Evolutionary conservation across 2,329 filamentous ascomycete genomes (phyloP), one percentile per base, ranked within the genome.

Genomic region (Aspergillus clavatus): DNA sequence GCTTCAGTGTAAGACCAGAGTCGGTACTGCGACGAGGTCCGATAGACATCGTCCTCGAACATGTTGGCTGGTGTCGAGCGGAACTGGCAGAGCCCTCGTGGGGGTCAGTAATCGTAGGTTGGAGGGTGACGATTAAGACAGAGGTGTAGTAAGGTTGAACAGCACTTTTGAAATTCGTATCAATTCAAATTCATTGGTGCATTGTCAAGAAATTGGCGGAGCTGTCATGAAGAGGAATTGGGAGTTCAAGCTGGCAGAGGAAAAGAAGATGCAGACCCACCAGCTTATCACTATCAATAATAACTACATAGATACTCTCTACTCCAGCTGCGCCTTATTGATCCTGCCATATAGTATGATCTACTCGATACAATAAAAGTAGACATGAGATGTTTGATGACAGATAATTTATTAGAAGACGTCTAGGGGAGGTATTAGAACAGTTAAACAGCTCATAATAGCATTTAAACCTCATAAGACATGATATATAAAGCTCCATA

Each of bases 21-120:
- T 35, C 87, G 82, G 65, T 83, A 97, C 68, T 98, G 93, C 38
- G 88, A 91, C 0, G 91, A 95, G 41, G 86, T 80, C 24, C 89
- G 83, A 71, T 97, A 98, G 44, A 90, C 78, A 55, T 88, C 87
- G 70, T 98, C 93, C 77, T 98, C 93, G 50, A 82, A 86, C 81
- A 94, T 87, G 41, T 41, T 50, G 45, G 27, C 11, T 28, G 24
- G 19, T n/a, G 6, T 28, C 12, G 10, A 26, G 19, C 19, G 26
- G 36, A 16, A 18, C 7, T 7, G 23, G 24, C 16, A 8, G n/a
- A 24, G 23, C 23, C 12, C 27, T 5, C 10, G 8, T 16, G 18
- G 16, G 18, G 7, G 16, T 35, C 5, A 11, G 31, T 8, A 10
- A 35, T 11, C 5, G 31, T 5, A 19, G 31, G 19, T 11, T 8